Conservation (phyloP, 495 filamentous ascomycete genomes). For the Aspergillus haitiensis region DNA sequence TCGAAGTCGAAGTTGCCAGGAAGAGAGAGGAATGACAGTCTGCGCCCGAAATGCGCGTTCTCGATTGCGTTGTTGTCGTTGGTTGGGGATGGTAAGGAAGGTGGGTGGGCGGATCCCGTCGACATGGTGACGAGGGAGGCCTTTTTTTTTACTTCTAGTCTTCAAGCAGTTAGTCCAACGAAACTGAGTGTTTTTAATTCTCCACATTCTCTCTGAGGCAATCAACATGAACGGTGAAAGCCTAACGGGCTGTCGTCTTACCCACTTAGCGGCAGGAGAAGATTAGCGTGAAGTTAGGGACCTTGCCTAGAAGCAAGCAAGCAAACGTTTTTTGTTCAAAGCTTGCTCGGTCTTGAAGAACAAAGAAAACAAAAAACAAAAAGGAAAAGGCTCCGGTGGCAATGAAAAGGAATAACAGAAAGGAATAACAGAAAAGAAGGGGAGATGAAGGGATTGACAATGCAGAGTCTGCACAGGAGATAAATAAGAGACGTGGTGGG, state of each 20-base stretch:
- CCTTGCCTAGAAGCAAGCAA: not conserved
- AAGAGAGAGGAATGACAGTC: conserved; percentile 29
- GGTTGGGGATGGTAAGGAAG: conserved; percentile 21
- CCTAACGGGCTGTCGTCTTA: conserved; percentile 14
- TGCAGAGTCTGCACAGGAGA: too few species aligned
- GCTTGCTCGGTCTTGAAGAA: too few species aligned
- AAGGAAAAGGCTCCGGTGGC: too few species aligned
- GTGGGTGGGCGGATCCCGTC: conserved; percentile 31
- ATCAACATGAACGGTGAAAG: conserved; percentile 13
- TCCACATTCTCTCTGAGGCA: conserved; percentile 28
- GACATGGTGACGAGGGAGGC: conserved; percentile 39
- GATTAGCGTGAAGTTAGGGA: conserved; percentile 17
- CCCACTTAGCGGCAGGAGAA: conserved; percentile 19
- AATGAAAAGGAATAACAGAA: not conserved
- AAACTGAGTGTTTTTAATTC: conserved; percentile 33
- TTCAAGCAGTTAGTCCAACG: conserved; percentile 12
- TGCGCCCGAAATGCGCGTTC: conserved; percentile 29
- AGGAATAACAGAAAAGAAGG: not conserved
- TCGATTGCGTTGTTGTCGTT: conserved; percentile 23
- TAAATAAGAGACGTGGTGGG: not conserved
- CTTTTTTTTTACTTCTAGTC: conserved; percentile 13
- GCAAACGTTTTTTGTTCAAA: not conserved
- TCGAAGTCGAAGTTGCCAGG: conserved; percentile 39
- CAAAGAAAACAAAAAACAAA: too few species aligned
- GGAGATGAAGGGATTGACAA: not conserved